Percentiles rank a stretch among this genome's conserved stretches.
Evolutionary conservation across 1,284 basidiomycete species (phyloP).

Genomic region (Lentinus polychrous): DNA sequence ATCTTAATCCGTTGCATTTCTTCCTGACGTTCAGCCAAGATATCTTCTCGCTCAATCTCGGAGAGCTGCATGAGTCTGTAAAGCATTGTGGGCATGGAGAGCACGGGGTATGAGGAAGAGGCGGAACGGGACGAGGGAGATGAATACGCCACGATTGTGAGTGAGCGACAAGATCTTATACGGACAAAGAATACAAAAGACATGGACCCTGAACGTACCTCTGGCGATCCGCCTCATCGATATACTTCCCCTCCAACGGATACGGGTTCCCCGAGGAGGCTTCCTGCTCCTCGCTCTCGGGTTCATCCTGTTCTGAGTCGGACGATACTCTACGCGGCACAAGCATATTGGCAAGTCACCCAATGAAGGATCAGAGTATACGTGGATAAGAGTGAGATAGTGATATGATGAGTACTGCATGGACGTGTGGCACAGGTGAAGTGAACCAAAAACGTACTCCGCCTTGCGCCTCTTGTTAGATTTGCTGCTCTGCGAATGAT

Average conservation of each 20-base stretch:
- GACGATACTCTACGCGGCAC: constrained; percentile 19
- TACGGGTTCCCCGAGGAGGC: constrained; percentile 56
- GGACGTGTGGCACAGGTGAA: too few relatives aligned
- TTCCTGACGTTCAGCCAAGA: constrained; percentile 74
- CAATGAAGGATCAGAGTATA: background rate
- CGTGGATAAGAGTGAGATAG: too few relatives aligned
- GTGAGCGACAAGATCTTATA: constrained; percentile 3
- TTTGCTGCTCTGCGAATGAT: constrained; percentile 27
- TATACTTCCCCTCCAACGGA: constrained; percentile 87
- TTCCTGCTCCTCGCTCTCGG: constrained; percentile 46
- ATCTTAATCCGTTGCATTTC: constrained; percentile 76
- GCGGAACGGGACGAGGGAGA: background rate
- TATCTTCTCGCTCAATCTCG: constrained; percentile 85
- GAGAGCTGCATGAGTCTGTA: constrained; percentile 75
- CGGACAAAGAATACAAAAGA: constrained; percentile 1
- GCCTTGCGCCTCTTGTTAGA: constrained; percentile 41
- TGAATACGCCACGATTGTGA: background rate
- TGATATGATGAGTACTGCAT: too few relatives aligned
- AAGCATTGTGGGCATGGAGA: constrained; percentile 11
- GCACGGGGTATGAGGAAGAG: background rate
- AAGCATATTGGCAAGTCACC: background rate
- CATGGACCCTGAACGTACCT: constrained; percentile 46
- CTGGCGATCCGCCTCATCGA: constrained; percentile 76
- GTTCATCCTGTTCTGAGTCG: constrained; percentile 47
- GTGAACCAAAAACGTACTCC: constrained; percentile 31